Conservation (phyloP, 352 stramenopile species). For the Phytophthora idaei region DNA sequence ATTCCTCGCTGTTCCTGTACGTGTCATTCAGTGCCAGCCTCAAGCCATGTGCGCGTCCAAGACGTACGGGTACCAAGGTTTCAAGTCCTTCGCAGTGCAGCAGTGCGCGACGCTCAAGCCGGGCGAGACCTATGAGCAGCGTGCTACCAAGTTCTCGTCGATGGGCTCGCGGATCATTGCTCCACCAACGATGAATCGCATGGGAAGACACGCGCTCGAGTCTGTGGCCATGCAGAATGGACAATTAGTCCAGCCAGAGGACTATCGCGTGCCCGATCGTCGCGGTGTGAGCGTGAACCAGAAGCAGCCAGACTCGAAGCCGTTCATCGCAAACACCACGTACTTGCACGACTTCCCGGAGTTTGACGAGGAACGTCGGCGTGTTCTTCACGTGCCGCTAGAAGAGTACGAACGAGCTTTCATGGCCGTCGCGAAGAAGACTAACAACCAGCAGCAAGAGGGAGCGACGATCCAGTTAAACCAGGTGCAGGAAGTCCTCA, state of each 20-base stretch:
- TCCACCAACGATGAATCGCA: slow-evolving; percentile 57
- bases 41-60: slow-evolving; percentile 48
- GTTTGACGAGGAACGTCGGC: slow-evolving; percentile 54
- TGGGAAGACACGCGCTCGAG: slow-evolving; percentile 58
- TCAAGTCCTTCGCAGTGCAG: slow-evolving; percentile 71
- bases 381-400: slow-evolving; percentile 38
- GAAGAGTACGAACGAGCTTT: slow-evolving; percentile 61
- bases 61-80: slow-evolving; percentile 80
- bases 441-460: slow-evolving; percentile 44
- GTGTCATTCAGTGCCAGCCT: no score
- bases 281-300: slow-evolving; percentile 59
- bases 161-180: slow-evolving; percentile 78
- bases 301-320: slow-evolving; percentile 38
- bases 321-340: slow-evolving; percentile 66
- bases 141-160: slow-evolving; percentile 77
- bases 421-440: slow-evolving; percentile 29
- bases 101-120: slow-evolving; percentile 79
- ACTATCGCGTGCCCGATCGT: slow-evolving; percentile 74
- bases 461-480: slow-evolving; percentile 47
- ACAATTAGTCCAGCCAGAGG: slow-evolving; percentile 47
- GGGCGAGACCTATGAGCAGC: slow-evolving; percentile 67
- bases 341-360: slow-evolving; percentile 69
- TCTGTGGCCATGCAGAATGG: slow-evolving; percentile 53
- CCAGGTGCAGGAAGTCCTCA: slow-evolving; percentile 55
- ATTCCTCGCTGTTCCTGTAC: slow-evolving; percentile 8